Percentiles rank a stretch among this genome's conserved stretches.
Evolutionary conservation across 768 basidiomycete genomes (phyloP).

Genomic region (Trametopsis cervina): DNA sequence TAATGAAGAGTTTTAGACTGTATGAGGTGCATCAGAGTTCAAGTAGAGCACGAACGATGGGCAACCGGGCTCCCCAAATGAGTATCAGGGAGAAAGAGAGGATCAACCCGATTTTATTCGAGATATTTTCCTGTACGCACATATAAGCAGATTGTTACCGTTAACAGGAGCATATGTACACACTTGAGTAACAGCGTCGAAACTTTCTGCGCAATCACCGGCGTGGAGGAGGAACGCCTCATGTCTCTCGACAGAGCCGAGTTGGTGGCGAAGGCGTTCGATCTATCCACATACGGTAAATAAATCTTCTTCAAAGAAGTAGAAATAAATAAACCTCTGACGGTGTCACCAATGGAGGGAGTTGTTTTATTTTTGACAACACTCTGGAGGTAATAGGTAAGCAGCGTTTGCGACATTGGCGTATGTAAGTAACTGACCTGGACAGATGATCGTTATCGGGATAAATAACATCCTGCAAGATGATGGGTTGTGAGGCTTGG

Average conservation of each 20-base stretch:
- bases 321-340: conserved; percentile 60
- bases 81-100: conserved; percentile 93
- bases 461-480: conserved; percentile 58
- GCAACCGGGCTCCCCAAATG: conserved; percentile 87
- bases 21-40: neutral
- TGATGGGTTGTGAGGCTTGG: conserved; percentile 3
- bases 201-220: conserved; percentile 96
- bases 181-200: conserved; percentile 85
- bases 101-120: conserved; percentile 83
- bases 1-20: neutral
- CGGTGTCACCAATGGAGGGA: conserved; percentile 91
- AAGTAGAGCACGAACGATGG: conserved; percentile 56
- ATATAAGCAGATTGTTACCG: conserved; percentile 9
- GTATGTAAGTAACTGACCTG: conserved; percentile 29
- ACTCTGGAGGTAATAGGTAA: conserved; percentile 39
- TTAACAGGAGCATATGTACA: conserved; percentile 16
- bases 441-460: conserved; percentile 55
- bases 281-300: conserved; percentile 38
- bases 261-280: conserved; percentile 75
- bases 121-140: conserved; percentile 65
- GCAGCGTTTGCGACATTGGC: neutral
- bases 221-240: conserved; percentile 95
- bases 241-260: conserved; percentile 73
- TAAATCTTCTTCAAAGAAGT: conserved; percentile 1
- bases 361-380: conserved; percentile 61